Percentiles rank a stretch among this genome's conserved stretches.
Evolutionary conservation across 2,329 filamentous ascomycete genomes (phyloP).

Genomic region (Stagonosporopsis chrysanthemi): DNA sequence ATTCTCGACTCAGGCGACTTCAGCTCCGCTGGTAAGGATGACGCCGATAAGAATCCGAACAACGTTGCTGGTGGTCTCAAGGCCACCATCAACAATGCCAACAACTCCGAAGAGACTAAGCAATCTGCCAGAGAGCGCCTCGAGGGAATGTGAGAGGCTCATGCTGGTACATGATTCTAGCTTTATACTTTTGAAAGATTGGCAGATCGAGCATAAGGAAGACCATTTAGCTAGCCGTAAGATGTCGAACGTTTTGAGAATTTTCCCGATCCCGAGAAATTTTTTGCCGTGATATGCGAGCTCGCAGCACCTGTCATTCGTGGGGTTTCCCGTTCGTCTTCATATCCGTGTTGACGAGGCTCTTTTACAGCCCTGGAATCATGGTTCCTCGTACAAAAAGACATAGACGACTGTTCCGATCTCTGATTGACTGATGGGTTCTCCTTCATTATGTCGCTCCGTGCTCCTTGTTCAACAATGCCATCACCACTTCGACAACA

Average conservation of each 20-base stretch:
- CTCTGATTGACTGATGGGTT: not conserved
- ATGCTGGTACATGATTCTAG: not conserved
- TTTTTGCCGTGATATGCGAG: not conserved
- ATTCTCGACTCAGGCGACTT: constrained; percentile 25
- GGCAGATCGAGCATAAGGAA: not conserved
- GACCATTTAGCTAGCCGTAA: constrained; percentile 1
- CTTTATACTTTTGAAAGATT: not conserved
- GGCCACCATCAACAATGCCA: constrained; percentile 63
- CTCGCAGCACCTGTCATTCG: not conserved
- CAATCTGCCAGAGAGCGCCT: constrained; percentile 62
- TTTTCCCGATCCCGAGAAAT: not conserved
- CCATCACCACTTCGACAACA: constrained; percentile 73
- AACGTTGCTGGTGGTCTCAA: constrained; percentile 55
- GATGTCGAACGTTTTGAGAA: constrained; percentile 1
- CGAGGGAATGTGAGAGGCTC: constrained; percentile 37
- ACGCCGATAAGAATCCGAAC: constrained; percentile 59
- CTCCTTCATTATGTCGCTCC: not conserved
- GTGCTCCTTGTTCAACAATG: constrained; percentile 5
- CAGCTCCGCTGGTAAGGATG: constrained; percentile 22
- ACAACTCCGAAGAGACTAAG: constrained; percentile 65
- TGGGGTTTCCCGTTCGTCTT: not conserved
- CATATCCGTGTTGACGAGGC: not conserved
- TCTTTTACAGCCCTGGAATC: not conserved
- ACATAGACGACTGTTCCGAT: not conserved
- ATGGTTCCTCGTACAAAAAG: not conserved